Evolutionary conservation across 805 yeast species (phyloP).

Genomic region (Lachancea sp.): DNA sequence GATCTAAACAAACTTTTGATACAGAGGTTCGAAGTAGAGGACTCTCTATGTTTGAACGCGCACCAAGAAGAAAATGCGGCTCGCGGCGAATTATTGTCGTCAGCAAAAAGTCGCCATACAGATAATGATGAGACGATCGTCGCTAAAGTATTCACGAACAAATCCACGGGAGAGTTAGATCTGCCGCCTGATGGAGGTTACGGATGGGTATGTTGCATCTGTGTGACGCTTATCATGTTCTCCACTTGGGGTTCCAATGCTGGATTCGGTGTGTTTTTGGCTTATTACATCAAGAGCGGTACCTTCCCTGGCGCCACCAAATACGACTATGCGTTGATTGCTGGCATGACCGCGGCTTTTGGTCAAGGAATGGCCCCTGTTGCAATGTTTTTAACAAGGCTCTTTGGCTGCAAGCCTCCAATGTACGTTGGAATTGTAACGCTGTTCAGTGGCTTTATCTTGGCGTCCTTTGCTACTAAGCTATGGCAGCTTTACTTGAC

Average conservation of each 20-base stretch:
- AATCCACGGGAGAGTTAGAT: constrained; percentile 31
- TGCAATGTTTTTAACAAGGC: constrained; percentile 40
- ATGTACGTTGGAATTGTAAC: constrained; percentile 44
- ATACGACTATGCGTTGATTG: constrained; percentile 58
- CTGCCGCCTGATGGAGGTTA: constrained; percentile 59
- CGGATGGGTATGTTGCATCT: constrained; percentile 58
- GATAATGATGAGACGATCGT: not conserved
- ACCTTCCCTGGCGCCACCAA: constrained; percentile 49
- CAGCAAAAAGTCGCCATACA: too few species aligned
- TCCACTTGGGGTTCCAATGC: constrained; percentile 69
- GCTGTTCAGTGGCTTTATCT: constrained; percentile 48
- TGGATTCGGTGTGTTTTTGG: constrained; percentile 58
- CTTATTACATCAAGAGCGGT: constrained; percentile 46
- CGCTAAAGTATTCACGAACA: constrained; percentile 34
- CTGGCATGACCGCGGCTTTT: constrained; percentile 52
- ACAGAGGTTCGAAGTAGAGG: too few species aligned
- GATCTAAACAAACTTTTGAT: too few species aligned
- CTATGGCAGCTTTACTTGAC: constrained; percentile 63
- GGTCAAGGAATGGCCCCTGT: constrained; percentile 61
- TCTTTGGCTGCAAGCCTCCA: constrained; percentile 45
- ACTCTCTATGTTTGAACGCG: too few species aligned
- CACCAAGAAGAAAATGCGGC: too few species aligned
- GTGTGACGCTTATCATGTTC: constrained; percentile 45
- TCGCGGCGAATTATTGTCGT: too few species aligned
- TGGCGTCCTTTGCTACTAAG: constrained; percentile 54